These are phyloP conservation scores for Suhomyces bokatorum DNA, from an alignment of 1,139 yeast species.

Conservation along the genomic window DNA sequence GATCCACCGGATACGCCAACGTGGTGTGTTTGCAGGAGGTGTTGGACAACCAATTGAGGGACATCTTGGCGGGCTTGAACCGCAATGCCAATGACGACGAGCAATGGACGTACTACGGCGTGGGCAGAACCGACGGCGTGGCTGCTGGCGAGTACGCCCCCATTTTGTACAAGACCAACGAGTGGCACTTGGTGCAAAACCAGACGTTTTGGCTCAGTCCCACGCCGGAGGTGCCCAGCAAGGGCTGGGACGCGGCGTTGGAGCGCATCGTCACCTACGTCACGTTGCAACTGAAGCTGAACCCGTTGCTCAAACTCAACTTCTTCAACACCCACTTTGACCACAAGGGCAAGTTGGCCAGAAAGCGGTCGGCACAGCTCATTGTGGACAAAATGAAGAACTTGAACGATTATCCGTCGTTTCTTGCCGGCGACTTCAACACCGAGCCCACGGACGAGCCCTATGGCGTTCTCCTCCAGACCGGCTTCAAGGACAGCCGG, in stretches of 20 bases:
- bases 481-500: conserved; percentile 23
- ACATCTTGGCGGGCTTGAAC: conserved; percentile 37
- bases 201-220: conserved; percentile 46
- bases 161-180: conserved; percentile 34
- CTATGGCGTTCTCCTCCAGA: conserved; percentile 17
- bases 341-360: conserved; percentile 50
- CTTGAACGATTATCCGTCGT: conserved; percentile 41
- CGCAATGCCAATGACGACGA: conserved; percentile 20
- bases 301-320: conserved; percentile 27
- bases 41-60: conserved; percentile 50
- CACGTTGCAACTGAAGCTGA: conserved; percentile 14
- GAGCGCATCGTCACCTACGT: conserved; percentile 25
- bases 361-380: conserved; percentile 48
- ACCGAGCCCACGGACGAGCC: conserved; percentile 52
- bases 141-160: conserved; percentile 49
- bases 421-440: conserved; percentile 51
- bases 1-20: conserved; percentile 29
- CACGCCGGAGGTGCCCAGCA: conserved; percentile 49
- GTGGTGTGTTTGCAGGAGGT: conserved; percentile 58
- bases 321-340: conserved; percentile 62
- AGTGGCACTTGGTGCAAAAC: conserved; percentile 38
- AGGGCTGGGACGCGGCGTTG: conserved; percentile 29
- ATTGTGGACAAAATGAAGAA: conserved; percentile 43
- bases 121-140: conserved; percentile 49
- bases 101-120: conserved; percentile 46